Evolutionary conservation across 345 rosid species (phyloP).

Genomic region (Physaria fendleri): DNA sequence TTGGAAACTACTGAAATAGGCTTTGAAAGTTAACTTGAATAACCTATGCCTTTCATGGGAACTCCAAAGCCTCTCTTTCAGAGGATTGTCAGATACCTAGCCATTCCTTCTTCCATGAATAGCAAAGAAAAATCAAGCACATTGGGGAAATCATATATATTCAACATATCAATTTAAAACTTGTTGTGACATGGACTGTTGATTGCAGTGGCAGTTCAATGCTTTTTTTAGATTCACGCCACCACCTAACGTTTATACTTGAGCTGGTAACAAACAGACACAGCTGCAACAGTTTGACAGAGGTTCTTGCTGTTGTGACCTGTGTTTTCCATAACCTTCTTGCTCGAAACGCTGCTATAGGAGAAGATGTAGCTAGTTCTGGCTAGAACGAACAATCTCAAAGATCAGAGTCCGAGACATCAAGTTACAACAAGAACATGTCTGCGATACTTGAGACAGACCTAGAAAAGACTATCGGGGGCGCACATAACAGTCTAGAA

Average conservation of each 20-base stretch:
- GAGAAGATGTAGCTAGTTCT: conserved; percentile 69
- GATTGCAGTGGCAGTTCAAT: conserved; percentile 68
- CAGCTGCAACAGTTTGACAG: conserved; percentile 51
- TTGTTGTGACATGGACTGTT: conserved; percentile 85
- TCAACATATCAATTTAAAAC: conserved; percentile 73
- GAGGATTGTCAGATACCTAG: conserved; percentile 82
- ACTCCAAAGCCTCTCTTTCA: conserved; percentile 80
- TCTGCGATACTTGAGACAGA: conserved; percentile 82
- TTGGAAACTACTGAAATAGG: conserved; percentile 38
- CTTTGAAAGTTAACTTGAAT: conserved; percentile 64
- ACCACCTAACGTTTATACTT: conserved; percentile 72
- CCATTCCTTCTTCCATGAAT: conserved; percentile 72
- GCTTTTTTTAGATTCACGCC: conserved; percentile 86
- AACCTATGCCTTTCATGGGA: conserved; percentile 67
- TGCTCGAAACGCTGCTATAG: conserved; percentile 76
- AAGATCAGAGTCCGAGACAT: conserved; percentile 54
- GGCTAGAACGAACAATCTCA: conserved; percentile 54
- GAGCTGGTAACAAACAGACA: conserved; percentile 69
- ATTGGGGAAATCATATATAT: conserved; percentile 39
- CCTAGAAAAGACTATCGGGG: conserved; percentile 62
- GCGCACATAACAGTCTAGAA: too few species aligned
- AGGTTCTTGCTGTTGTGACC: background rate
- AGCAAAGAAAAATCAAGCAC: conserved; percentile 61
- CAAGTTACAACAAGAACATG: conserved; percentile 54
- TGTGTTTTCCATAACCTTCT: conserved; percentile 55